Base-by-base conservation (phyloP, 2,329 filamentous ascomycete species). In the Cyanodermella asteris region DNA sequence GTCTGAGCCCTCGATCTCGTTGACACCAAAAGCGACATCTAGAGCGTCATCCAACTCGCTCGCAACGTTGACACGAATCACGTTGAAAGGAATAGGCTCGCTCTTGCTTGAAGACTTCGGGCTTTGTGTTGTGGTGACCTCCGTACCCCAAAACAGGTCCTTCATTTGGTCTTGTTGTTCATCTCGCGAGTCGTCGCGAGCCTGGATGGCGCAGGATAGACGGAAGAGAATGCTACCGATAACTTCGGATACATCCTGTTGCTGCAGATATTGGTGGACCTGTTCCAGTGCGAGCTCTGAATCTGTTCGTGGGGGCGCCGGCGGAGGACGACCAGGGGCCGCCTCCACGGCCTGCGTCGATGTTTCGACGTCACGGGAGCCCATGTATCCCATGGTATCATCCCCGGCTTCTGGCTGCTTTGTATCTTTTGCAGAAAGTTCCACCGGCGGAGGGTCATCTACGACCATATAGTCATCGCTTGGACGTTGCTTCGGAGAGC, bases 181-280 rank as follows among this genome's bases (percentile, higher is more conserved):
- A 3, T 73, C 74, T n/a, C n/a, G n/a, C 22, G 70, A 62, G 5
- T 59, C 50, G 29, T 77, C 66, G n/a, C 61, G 61, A 5, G 78
- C 64, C 29, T 63, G 70, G 40, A 94, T 82, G 3, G 84, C 82
- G 26, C 77, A 81, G 39, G 87, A 76, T n/a, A 93, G 57, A 25
- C 87, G 74, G 41, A 84, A 81, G 30, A 93, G 66, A 14, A 91
- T 76, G 39, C 84, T 87, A 30, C 80, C 80, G 53, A 93, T 82
- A 22, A 93, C 84, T 47, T 97, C 87, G 8, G 81, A 81, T 4
- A 93, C 84, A 48, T 97, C 87, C 49, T 97, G 82, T 42, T 97
- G 87, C n/a, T n/a, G n/a, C n/a, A n/a, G n/a, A n/a, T n/a, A n/a
- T n/a, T n/a, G n/a, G n/a, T n/a, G n/a, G n/a, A n/a, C n/a, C n/a